Conservation (phyloP, 75 land plant species). For the Picea glauca region DNA sequence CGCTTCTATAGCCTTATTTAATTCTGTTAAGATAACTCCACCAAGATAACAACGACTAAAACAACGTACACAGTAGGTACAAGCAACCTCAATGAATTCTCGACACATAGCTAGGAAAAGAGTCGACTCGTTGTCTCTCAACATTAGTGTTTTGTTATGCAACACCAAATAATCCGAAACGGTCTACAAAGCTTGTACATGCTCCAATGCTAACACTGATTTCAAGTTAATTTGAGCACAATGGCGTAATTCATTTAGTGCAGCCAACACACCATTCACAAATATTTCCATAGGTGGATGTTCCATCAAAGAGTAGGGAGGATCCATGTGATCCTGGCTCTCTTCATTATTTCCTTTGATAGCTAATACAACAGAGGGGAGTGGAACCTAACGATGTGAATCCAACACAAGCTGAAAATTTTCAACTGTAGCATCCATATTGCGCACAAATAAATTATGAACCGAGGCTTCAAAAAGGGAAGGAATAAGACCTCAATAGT, state of each 20-base stretch:
- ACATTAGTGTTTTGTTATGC: conserved; percentile 71
- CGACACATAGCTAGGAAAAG: no score
- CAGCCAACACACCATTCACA: no score
- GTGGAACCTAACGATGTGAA: conserved; percentile 98
- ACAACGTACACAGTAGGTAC: conserved; percentile 80
- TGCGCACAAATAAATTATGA: conserved; percentile 81
- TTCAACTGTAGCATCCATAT: conserved; percentile 80
- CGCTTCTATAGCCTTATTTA: background rate
- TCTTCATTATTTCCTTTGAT: conserved; percentile 52
- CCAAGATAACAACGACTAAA: no score
- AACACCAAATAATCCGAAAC: conserved; percentile 77
- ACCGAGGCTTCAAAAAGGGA: conserved; percentile 93
- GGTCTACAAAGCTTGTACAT: conserved; percentile 71
- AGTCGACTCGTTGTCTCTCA: conserved; percentile 71
- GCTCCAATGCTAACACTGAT: conserved; percentile 64
- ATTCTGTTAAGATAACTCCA: conserved; percentile 22
- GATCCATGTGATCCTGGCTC: conserved; percentile 63
- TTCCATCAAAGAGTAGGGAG: no score
- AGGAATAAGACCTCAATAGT: conserved; percentile 92
- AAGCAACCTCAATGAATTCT: conserved; percentile 90
- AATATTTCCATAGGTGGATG: conserved; percentile 97
- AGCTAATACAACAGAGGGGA: conserved; percentile 80
- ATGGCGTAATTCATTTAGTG: conserved; percentile 89
- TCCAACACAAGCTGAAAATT: no score
- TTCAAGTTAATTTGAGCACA: conserved; percentile 89